Evolutionary conservation across 2,329 filamentous ascomycete species (phyloP).

Genomic region (Fusarium transvaalense): DNA sequence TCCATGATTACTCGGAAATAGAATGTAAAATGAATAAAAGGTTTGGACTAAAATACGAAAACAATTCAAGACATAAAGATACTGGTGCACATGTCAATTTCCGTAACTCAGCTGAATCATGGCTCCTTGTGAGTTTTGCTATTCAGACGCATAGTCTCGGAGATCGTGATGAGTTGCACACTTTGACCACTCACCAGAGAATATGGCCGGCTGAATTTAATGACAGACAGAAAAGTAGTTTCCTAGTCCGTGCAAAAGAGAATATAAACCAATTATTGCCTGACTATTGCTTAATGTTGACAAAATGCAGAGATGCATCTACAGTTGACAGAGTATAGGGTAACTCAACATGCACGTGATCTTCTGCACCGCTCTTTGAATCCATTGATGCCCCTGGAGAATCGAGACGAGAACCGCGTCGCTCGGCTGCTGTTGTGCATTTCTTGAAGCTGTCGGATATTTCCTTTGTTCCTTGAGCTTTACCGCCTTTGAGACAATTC

Average conservation of each 20-base stretch:
- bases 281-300: background rate
- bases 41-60: no score
- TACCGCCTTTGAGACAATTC: conserved; percentile 17
- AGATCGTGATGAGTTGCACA: no score
- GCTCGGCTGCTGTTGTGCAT: conserved; percentile 28
- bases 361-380: conserved; percentile 39
- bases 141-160: no score
- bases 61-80: no score
- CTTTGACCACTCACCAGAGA: background rate
- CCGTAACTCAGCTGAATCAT: no score
- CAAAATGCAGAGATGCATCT: no score
- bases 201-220: no score
- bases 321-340: conserved; percentile 3
- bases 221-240: no score
- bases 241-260: background rate
- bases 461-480: conserved; percentile 32
- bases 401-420: conserved; percentile 30
- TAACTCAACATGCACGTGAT: conserved; percentile 20
- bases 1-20: no score
- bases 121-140: no score
- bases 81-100: no score
- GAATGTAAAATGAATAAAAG: no score
- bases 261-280: background rate
- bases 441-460: conserved; percentile 24
- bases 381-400: conserved; percentile 33